These are phyloP conservation scores for Phytophthora boehmeriae DNA, from an alignment of 352 stramenopile species.

Conservation along the genomic window DNA sequence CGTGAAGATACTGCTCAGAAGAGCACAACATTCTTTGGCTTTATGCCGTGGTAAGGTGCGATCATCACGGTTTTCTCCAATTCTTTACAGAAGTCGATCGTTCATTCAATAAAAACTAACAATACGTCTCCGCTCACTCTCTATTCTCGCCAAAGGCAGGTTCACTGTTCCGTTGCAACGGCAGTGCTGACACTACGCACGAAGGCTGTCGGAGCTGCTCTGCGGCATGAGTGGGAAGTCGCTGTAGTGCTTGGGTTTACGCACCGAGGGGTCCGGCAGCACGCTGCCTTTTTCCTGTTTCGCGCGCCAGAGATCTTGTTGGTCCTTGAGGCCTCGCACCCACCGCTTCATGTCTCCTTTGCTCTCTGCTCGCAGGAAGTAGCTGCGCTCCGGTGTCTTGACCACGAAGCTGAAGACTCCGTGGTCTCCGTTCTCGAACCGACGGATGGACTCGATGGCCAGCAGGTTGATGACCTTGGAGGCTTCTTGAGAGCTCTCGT, in stretches of 20 bases:
- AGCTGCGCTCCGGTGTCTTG: constrained; percentile 77
- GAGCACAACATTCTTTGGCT: no score
- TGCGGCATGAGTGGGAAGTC: constrained; percentile 59
- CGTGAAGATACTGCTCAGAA: no score
- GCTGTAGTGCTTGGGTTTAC: constrained; percentile 80
- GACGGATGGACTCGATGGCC: constrained; percentile 75
- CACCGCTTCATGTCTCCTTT: constrained; percentile 91
- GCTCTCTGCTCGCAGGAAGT: constrained; percentile 79
- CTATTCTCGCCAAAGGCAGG: no score
- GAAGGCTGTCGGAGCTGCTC: constrained; percentile 44
- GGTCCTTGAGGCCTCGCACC: constrained; percentile 80
- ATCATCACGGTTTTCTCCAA: no score
- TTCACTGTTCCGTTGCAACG: background rate
- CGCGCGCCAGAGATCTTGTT: constrained; percentile 83
- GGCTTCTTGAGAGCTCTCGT: constrained; percentile 58
- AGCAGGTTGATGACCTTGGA: constrained; percentile 81
- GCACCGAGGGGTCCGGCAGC: constrained; percentile 35
- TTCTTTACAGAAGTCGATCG: no score
- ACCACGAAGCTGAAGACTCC: constrained; percentile 82
- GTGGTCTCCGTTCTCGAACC: constrained; percentile 85
- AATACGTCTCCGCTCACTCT: no score
- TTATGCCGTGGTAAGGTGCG: no score
- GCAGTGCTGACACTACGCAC: constrained; percentile 21
- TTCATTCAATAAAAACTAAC: no score
- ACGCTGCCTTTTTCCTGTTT: constrained; percentile 43